phyloP scores from a whole-genome alignment of 345 rosid species.

The Turritis glabra region DNA sequence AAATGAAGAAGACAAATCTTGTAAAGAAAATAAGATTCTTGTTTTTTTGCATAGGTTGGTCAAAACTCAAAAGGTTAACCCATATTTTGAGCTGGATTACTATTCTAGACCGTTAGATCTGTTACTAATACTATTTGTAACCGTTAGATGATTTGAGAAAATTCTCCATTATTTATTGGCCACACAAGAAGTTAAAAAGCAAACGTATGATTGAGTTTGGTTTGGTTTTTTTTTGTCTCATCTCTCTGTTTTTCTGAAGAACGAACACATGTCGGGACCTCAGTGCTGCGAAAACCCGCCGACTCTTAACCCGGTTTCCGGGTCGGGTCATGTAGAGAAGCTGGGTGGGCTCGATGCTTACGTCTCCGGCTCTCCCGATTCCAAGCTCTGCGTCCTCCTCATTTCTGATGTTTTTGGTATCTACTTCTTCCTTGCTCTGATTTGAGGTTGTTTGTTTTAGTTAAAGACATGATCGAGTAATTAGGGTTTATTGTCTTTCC shows the following conservation, averaged over 20 bases:
- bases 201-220: slow-evolving; percentile 9
- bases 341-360: slow-evolving; percentile 67
- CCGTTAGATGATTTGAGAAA: slow-evolving; percentile 10
- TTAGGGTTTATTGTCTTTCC: background rate
- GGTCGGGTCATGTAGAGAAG: slow-evolving; percentile 62
- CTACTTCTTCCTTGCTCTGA: background rate
- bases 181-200: background rate
- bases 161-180: background rate
- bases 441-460: background rate
- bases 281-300: slow-evolving; percentile 86
- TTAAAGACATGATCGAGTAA: background rate
- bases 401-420: slow-evolving; percentile 70
- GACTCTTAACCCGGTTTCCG: slow-evolving; percentile 46
- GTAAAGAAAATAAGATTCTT: slow-evolving; percentile 11
- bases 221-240: background rate
- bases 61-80: too few species aligned
- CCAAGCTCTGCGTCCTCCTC: slow-evolving; percentile 63
- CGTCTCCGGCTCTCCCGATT: slow-evolving; percentile 58
- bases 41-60: too few species aligned
- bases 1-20: slow-evolving; percentile 8
- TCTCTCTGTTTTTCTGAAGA: background rate
- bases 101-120: background rate
- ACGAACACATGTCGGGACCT: slow-evolving; percentile 57
- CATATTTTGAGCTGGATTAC: too few species aligned
- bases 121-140: background rate